These are phyloP conservation scores for Kwoniella botswanensis DNA, from an alignment of 768 basidiomycete genomes.

Conservation along the genomic window DNA sequence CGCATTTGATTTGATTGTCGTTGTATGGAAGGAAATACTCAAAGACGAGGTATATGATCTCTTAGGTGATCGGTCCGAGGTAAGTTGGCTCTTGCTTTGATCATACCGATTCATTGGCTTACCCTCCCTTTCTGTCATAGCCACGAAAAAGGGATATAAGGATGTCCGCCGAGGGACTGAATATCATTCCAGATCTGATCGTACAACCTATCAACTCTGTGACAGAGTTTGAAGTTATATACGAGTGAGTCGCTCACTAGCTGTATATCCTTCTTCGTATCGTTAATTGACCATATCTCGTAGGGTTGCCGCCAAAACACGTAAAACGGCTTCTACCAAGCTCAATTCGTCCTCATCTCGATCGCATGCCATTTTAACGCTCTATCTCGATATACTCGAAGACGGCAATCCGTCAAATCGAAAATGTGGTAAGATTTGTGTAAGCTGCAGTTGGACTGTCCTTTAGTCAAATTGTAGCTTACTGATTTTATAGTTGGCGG, in stretches of 20 bases:
- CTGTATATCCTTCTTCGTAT: neutral
- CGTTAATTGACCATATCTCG: neutral
- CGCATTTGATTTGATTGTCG: neutral
- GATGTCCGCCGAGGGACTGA: slow-evolving; percentile 64
- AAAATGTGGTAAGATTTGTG: slow-evolving; percentile 31
- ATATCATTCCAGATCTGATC: slow-evolving; percentile 66
- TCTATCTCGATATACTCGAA: slow-evolving; percentile 62
- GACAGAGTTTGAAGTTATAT: slow-evolving; percentile 64
- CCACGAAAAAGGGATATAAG: slow-evolving; percentile 64
- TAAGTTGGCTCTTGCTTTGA: slow-evolving; percentile 8
- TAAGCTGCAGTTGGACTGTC: neutral
- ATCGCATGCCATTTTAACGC: slow-evolving; percentile 82
- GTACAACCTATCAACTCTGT: slow-evolving; percentile 58
- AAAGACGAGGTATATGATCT: slow-evolving; percentile 90
- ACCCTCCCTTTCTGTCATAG: neutral
- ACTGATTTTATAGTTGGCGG: slow-evolving; percentile 66
- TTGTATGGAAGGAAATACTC: slow-evolving; percentile 69
- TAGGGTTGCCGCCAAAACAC: slow-evolving; percentile 74
- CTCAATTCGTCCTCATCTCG: slow-evolving; percentile 84
- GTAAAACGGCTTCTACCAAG: slow-evolving; percentile 83
- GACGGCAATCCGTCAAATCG: slow-evolving; percentile 1
- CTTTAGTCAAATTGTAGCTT: neutral
- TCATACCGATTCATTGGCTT: neutral
- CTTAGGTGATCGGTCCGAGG: slow-evolving; percentile 60
- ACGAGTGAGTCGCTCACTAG: slow-evolving; percentile 36